A percentile compares a stretch with the other conserved stretches of the same genome.
These are phyloP conservation scores for Aspergillus sojae DNA, from an alignment of 2,329 filamentous ascomycete species.

Conservation along the genomic window DNA sequence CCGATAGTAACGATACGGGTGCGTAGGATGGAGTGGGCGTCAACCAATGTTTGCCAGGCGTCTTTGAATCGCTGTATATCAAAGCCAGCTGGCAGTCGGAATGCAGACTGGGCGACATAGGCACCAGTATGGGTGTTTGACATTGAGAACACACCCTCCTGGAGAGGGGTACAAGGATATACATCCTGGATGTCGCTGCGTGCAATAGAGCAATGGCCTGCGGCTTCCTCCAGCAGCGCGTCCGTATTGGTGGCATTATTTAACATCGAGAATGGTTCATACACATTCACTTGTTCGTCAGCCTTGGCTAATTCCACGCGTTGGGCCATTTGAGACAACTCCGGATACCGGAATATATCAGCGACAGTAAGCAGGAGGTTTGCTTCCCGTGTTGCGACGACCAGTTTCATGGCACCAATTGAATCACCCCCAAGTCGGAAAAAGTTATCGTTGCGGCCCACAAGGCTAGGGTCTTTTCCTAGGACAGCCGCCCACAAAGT, in stretches of 20 bases:
- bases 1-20: slow-evolving; percentile 41
- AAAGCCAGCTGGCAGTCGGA: slow-evolving; percentile 25
- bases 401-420: slow-evolving; percentile 22
- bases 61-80: slow-evolving; percentile 38
- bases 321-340: not conserved
- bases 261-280: slow-evolving; percentile 13
- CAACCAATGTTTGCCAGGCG: slow-evolving; percentile 41
- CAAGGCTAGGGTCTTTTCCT: slow-evolving; percentile 1
- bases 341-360: not conserved
- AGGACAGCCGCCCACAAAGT: slow-evolving; percentile 19
- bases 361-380: not conserved
- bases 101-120: slow-evolving; percentile 43
- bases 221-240: slow-evolving; percentile 10
- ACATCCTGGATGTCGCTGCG: slow-evolving; percentile 28
- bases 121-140: slow-evolving; percentile 39
- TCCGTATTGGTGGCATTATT: not conserved
- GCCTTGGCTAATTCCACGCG: slow-evolving; percentile 4
- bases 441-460: slow-evolving; percentile 26
- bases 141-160: slow-evolving; percentile 22
- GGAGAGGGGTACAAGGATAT: slow-evolving; percentile 34
- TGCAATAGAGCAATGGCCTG: slow-evolving; percentile 22
- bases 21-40: slow-evolving; percentile 42
- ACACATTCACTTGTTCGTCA: not conserved
- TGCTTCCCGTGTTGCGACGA: not conserved
- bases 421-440: slow-evolving; percentile 27